Evolutionary conservation across 179 eudicot genomes (phyloP), one percentile per base, ranked within the genome.

Genomic region (Beta macrorhiza): DNA sequence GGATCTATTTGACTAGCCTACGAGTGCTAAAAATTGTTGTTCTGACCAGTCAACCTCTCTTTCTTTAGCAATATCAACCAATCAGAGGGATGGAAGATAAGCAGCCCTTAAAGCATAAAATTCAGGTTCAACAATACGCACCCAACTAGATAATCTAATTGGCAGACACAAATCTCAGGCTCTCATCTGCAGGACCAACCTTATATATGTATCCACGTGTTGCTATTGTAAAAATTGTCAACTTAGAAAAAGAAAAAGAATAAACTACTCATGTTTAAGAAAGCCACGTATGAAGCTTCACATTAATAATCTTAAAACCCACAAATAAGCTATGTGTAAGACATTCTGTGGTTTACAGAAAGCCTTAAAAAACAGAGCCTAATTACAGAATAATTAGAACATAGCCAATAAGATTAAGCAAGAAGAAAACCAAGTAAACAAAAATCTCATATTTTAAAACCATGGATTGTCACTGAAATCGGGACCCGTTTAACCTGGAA

Each of bases 241-340:
- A 49, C 7, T 49, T 5, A 49, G 53, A 49, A 6, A 49, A 49
- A 69, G 72, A 59, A 70, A 44, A 45, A 9, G 8, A 64, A 15
- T n/a, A 42, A 72, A 37, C 0, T 53, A 11, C 16, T 42, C 37
- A 63, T 22, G 42, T 59, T 49, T 32, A 80, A 65, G 56, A 79
- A n/a, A 53, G 83, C 63, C 83, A 82, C 81, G 81, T 58, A 71
- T 14, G 19, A 25, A 85, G 55, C 73, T 67, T 5, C 53, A 56
- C n/a, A 64, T 82, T 78, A 84, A 79, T 57, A 22, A 79, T 77
- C 19, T 82, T 72, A 62, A 71, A 85, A 75, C 55, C 64, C 49
- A 53, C 47, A 55, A 82, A 42, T 79, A 82, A 82, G 87, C 87
- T 76, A 82, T 70, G 87, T 85, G 83, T 82, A 79, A 79, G 85